These are phyloP conservation scores for Acacia acuminata DNA, from an alignment of 306 rosid species.

Conservation along the genomic window DNA sequence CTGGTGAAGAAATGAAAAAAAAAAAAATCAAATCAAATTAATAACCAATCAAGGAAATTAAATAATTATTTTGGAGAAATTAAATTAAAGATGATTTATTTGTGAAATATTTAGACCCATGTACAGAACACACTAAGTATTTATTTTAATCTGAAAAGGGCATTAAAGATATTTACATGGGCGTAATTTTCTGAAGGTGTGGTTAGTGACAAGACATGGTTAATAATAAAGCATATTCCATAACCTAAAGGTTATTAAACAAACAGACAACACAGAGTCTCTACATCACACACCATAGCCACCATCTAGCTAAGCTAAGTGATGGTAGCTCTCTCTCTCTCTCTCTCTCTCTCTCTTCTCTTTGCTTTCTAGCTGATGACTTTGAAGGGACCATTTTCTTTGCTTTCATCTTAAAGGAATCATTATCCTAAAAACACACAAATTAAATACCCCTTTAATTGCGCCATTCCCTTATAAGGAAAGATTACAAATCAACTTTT, in stretches of 20 bases:
- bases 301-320: not conserved
- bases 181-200: slow-evolving; percentile 41
- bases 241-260: slow-evolving; percentile 31
- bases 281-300: slow-evolving; percentile 19
- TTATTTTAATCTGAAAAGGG: slow-evolving; percentile 9
- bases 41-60: not conserved
- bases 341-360: not conserved
- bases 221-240: slow-evolving; percentile 48
- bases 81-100: not conserved
- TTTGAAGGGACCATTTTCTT: slow-evolving; percentile 50
- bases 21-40: not conserved
- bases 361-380: slow-evolving; percentile 41
- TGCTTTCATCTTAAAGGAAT: slow-evolving; percentile 56
- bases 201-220: slow-evolving; percentile 36
- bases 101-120: not conserved
- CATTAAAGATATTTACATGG: slow-evolving; percentile 25
- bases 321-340: not conserved
- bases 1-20: no score
- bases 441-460: slow-evolving; percentile 54
- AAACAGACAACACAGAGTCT: slow-evolving; percentile 37
- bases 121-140: not conserved
- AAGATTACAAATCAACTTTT: slow-evolving; percentile 72
- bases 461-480: slow-evolving; percentile 45
- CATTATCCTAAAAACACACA: slow-evolving; percentile 63
- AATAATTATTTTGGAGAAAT: not conserved